Evolutionary conservation across 306 rosid species (phyloP).

Genomic region (Nissolia schottii): DNA sequence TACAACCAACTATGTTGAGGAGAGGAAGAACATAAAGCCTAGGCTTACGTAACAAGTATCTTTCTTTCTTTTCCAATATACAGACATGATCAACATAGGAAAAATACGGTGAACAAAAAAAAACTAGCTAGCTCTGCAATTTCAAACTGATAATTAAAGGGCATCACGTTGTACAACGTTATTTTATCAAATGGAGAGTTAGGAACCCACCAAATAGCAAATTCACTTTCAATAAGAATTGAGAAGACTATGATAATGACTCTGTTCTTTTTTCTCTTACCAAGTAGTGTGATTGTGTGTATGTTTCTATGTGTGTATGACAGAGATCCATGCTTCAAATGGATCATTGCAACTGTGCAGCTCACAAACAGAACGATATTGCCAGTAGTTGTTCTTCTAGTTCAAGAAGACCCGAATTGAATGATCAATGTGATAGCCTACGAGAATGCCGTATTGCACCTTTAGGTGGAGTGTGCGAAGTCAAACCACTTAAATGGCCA

Average conservation of each 20-base stretch:
- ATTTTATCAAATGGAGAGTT: background rate
- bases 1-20: background rate
- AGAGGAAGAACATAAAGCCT: background rate
- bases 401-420: conserved; percentile 3
- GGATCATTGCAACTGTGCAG: background rate
- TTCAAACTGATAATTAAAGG: background rate
- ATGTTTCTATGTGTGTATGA: background rate
- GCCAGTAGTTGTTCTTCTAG: conserved; percentile 16
- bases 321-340: background rate
- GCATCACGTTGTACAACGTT: background rate
- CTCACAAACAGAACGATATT: conserved; percentile 11
- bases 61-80: background rate
- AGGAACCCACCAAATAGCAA: background rate
- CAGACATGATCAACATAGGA: background rate
- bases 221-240: background rate
- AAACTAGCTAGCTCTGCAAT: background rate
- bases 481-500: conserved; percentile 64
- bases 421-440: conserved; percentile 67
- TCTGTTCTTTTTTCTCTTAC: background rate
- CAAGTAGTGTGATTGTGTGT: background rate
- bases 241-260: background rate
- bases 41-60: background rate
- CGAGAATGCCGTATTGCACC: conserved; percentile 66
- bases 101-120: background rate
- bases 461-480: conserved; percentile 39